Base-by-base conservation (phyloP, 441 rosid genomes). In the Pelargonium cotyledonis region DNA sequence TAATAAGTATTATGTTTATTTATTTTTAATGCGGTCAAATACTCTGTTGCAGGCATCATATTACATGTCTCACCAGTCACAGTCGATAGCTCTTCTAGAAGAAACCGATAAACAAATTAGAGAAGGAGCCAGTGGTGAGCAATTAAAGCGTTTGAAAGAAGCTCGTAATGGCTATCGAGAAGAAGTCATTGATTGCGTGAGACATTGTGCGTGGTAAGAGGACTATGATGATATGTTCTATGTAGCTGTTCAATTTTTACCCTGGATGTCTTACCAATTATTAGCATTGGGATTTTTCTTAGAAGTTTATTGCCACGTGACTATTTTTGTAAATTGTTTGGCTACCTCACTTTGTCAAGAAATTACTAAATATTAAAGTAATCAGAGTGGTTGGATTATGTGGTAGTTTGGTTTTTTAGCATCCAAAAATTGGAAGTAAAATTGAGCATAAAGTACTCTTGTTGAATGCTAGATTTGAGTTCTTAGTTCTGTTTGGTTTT, bases 31-130 rank as follows among this genome's bases (percentile, higher is more conserved):
- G 55, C 65, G 65, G 16, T 53, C 40, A 18, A 5, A 70, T 65
- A 55, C 55, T 73, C 72, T 73, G 67, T 78, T 79, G 75, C 79
- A 95, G 99, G 99, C 92, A 38, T 95, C 99, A 58, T 77, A 89
- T 79, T 88, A 90, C 83, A 80, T 83, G 82, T 85, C 97, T 78
- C 96, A 85, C 72, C 97, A 95, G 74, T 82, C 96, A 18, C 97
- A 92, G 68, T 86, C 86, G 53, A 83, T 95, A 68, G 81, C 92
- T 60, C 91, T 89, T 65, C 79, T 89, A 68, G 98, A 92, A 82
- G 99, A 92, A 84, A 90, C 95, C 40, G 96, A 95, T 80, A 90
- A 85, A 77, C 97, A 95, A 81, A 88, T 92, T 77, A 83, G 91
- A 77, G 97, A 92, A 80, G 83, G 81, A 72, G 78, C 80, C 71